phyloP scores from a whole-genome alignment of 1,139 yeast genomes.

The Pichia inconspicua region DNA sequence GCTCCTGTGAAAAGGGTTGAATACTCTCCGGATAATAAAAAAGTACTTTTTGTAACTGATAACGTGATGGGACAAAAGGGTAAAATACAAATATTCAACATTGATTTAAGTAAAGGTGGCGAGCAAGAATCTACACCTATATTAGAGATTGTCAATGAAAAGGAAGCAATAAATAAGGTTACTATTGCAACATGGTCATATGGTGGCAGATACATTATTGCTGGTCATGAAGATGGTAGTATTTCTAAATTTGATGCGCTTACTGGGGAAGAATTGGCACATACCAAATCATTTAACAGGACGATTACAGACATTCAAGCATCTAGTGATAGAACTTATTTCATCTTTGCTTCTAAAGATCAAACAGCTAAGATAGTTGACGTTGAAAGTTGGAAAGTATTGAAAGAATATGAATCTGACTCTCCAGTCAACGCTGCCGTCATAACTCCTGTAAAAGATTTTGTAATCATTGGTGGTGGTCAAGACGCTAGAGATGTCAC shows the following conservation, averaged over 20 bases:
- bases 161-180: conserved; percentile 55
- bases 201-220: conserved; percentile 63
- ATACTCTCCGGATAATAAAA: conserved; percentile 66
- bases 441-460: conserved; percentile 86
- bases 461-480: conserved; percentile 96
- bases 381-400: conserved; percentile 61
- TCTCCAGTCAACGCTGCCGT: conserved; percentile 96
- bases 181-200: conserved; percentile 88
- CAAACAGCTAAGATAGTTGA: conserved; percentile 77
- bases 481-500: conserved; percentile 98
- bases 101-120: conserved; percentile 36
- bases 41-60: conserved; percentile 74
- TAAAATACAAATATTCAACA: conserved; percentile 58
- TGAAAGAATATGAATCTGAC: conserved; percentile 78
- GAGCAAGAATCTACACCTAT: conserved; percentile 46
- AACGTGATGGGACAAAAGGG: conserved; percentile 91
- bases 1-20: conserved; percentile 91
- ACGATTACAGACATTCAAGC: conserved; percentile 84
- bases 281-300: conserved; percentile 62
- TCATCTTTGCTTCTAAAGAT: conserved; percentile 90
- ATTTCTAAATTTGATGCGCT: conserved; percentile 72
- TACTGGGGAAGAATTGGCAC: conserved; percentile 61
- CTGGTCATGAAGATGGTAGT: conserved; percentile 84
- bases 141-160: conserved; percentile 44
- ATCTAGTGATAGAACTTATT: conserved; percentile 78